Evolutionary conservation across 345 rosid species (phyloP).

Genomic region (Gossypium rotundifolium): DNA sequence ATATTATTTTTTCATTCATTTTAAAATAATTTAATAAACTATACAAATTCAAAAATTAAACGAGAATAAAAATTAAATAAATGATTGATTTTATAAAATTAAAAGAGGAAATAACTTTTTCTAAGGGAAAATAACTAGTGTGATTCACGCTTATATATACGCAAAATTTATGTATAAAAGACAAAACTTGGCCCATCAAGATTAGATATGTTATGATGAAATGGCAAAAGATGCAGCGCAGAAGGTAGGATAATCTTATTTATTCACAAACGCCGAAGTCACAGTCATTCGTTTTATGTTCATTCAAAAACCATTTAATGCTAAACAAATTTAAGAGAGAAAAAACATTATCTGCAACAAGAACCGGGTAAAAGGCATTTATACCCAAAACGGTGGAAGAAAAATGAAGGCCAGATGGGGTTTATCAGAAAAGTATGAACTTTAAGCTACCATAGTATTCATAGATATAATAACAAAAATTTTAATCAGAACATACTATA

Average conservation of each 20-base stretch:
- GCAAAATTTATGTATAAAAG: not conserved
- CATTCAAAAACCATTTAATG: not conserved
- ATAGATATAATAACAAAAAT: not conserved
- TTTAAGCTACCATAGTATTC: not conserved
- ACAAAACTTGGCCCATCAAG: not conserved
- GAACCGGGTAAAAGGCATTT: not conserved
- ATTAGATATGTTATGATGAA: too few relatives aligned
- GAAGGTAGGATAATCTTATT: not conserved
- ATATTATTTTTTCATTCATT: too few relatives aligned
- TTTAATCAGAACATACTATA: too few relatives aligned
- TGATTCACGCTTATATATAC: not conserved
- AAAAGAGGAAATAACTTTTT: too few relatives aligned
- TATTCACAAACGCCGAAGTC: not conserved
- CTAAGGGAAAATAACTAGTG: not conserved
- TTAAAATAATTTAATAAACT: too few relatives aligned
- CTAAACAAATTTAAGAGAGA: not conserved
- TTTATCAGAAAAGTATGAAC: not conserved
- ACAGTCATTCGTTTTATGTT: not conserved
- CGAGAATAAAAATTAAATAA: too few relatives aligned
- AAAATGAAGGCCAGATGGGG: not conserved
- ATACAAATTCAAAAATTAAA: too few relatives aligned
- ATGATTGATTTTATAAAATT: too few relatives aligned
- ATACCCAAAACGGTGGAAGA: not conserved
- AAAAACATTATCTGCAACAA: too few relatives aligned
- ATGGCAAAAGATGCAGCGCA: too few relatives aligned